Evolutionary conservation across 2,329 filamentous ascomycete genomes (phyloP).

Genomic region (Boeremia lycopersici): DNA sequence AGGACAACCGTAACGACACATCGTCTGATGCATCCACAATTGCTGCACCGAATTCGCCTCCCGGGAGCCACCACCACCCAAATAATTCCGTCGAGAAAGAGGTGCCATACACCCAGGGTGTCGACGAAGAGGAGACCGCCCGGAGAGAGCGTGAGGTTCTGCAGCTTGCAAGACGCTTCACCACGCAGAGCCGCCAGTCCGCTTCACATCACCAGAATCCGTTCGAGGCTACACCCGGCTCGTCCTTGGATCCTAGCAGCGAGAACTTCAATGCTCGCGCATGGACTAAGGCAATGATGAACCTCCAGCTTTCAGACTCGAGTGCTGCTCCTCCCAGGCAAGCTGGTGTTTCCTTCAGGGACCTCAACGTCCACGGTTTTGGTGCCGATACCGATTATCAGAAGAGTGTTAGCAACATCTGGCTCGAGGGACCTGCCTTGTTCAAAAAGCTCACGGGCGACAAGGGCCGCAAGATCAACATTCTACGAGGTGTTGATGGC

Average conservation of each 20-base stretch:
- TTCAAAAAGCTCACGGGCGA: slow-evolving; percentile 44
- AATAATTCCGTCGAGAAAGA: slow-evolving; percentile 23
- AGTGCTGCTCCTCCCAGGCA: slow-evolving; percentile 51
- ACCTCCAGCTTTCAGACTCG: slow-evolving; percentile 51
- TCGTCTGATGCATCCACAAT: slow-evolving; percentile 45
- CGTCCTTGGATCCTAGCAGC: slow-evolving; percentile 54
- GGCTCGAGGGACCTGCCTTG: slow-evolving; percentile 49
- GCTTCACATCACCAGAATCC: slow-evolving; percentile 45
- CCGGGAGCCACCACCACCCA: slow-evolving; percentile 22
- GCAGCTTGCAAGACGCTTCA: slow-evolving; percentile 51
- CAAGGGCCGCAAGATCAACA: slow-evolving; percentile 60
- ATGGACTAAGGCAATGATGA: slow-evolving; percentile 58
- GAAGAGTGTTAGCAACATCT: slow-evolving; percentile 57
- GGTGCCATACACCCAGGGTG: slow-evolving; percentile 27
- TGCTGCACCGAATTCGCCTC: slow-evolving; percentile 33
- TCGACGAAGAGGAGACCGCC: slow-evolving; percentile 27
- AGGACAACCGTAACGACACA: slow-evolving; percentile 19
- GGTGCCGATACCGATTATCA: slow-evolving; percentile 58
- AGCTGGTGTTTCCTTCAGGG: slow-evolving; percentile 54
- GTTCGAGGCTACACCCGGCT: slow-evolving; percentile 49
- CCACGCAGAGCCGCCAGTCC: slow-evolving; percentile 48
- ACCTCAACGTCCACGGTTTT: slow-evolving; percentile 57
- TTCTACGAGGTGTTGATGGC: slow-evolving; percentile 71
- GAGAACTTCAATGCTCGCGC: slow-evolving; percentile 55
- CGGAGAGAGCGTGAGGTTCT: slow-evolving; percentile 47